Base-by-base conservation (phyloP, 441 rosid genomes). In the Euphorbia celastroides region DNA sequence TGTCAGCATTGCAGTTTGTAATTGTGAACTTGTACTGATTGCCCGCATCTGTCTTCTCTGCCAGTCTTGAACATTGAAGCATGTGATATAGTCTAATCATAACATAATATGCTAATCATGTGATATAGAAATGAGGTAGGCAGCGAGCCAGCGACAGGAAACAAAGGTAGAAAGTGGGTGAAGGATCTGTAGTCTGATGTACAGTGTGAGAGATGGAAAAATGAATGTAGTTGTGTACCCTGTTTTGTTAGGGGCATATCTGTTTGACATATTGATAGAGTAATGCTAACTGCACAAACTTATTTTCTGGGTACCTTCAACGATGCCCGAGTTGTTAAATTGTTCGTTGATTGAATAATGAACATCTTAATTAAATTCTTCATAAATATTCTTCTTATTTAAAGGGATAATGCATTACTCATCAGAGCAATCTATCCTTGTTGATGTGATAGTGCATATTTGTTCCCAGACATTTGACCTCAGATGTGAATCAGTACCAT, bases 391-490 rank as follows among this genome's bases (percentile, higher is more conserved):
- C 50, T 22, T 54, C 34, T 54, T 55, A 25, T 65, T 36, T 23
- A 19, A 65, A 14, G 19, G 25, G 48, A 32, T 22, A 1, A 25
- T 2, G 59, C 28, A 19, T 63, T 32, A 59, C 12, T 4, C 52
- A 32, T 25, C 12, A 25, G 14, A 7, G n/a, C 55, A 16, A 23
- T 14, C 20, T 16, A 26, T 38, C 54, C 52, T 38, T 26, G 22
- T 66, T 56, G n/a, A 66, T 57, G 62, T 16, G 17, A 34, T 23
- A 52, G n/a, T 36, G 23, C 50, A 13, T 64, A 34, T 23, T 12
- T 7, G 0, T 65, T 65, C 32, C 22, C 23, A 20, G 14, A 38
- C 30, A 41, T 48, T 20, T 42, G 30, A 50, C 50, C 19, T 52
- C 20, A 17, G 22, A 10, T 38, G 28, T 56, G 20, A 55, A 66